Base-by-base conservation (phyloP, 179 eudicot species). In the Spergularia azorica region DNA sequence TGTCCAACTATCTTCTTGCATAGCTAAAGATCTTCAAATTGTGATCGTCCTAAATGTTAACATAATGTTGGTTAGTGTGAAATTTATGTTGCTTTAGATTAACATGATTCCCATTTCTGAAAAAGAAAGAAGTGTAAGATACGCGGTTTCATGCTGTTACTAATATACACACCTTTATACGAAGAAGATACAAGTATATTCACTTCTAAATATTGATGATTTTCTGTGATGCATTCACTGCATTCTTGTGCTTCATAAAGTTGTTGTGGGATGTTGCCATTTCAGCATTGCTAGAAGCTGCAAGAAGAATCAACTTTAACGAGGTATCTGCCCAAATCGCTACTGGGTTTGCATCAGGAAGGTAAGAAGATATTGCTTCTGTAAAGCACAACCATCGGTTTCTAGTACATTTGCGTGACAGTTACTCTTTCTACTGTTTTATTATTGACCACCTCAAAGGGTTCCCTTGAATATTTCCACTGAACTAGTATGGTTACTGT, bases 281-380 rank as follows among this genome's bases (percentile, higher is more conserved):
- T 84, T 72, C 87, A 95, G 99, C 99, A 75, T 82, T 95, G 80
- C 96, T 95, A 75, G 99, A 95, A 88, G 90, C 89, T 79, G 88
- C 97, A 68, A 86, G 86, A 86, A 91, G 86, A 84, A 88, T 87
- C 5, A 95, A 95, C 86, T 93, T 93, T 83, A 88, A 82, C 79
- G 90, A 87, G 65, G 77, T 89, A 76, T 84, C 86, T 63, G 81
- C 88, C 77, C 87, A 83, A 86, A 88, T 95, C 79, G 94, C 96
- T 77, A 80, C 88, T 80, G 99, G 99, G 63, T 95, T 95, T 83
- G 90, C 90, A 58, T 88, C 97, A 38, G 99, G 88, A 88, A 95
- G 97, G 98, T 91, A 95, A 66, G 32, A 6, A 66, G 7, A 6
- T 17, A 38, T 38, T 64, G 18, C 69, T 39, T 64, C 41, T 64